Evolutionary conservation across 78 protist species (phyloP), one percentile per base, ranked within the genome.

Genomic region (Dictyostelium capitatum): DNA sequence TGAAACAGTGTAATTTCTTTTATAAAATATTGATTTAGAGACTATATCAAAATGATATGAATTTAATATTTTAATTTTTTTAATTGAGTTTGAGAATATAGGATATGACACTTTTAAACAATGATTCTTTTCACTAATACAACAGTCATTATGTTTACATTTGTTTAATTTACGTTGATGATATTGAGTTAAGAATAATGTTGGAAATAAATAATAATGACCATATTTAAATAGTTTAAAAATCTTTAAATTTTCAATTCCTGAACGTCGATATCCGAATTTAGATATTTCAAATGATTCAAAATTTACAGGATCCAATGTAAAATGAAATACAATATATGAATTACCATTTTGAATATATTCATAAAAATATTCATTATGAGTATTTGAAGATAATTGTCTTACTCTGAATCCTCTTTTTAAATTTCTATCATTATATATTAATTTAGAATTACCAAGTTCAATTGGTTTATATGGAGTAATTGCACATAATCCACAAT

Each of bases 331-430:
- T 23, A 59, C 19, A 59, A 8, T 59, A 23, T 59, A 15, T 4
- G 28, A 20, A 23, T 59, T n/a, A n/a, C n/a, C n/a, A n/a, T n/a
- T n/a, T n/a, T n/a, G n/a, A n/a, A n/a, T n/a, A n/a, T n/a, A n/a
- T n/a, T n/a, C n/a, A 57, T 57, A 57, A n/a, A 57, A 57, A 57
- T 57, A 57, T 57, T 57, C 67, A 57, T 57, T 30, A 57, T n/a
- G n/a, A n/a, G n/a, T n/a, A n/a, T 57, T 23, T 23, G 19, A n/a
- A n/a, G n/a, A n/a, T 57, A 57, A 57, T 57, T 57, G 19, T 57
- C 32, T 57, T 9, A 57, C 67, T 57, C 67, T 57, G 23, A n/a
- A 57, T 57, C 6, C 30, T n/a, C 28, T n/a, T n/a, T n/a, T n/a
- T n/a, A n/a, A n/a, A n/a, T n/a, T n/a, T n/a, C n/a, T n/a, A n/a